These are phyloP conservation scores for Eutypella sp. DNA, from an alignment of 2,329 filamentous ascomycete genomes.

Conservation along the genomic window DNA sequence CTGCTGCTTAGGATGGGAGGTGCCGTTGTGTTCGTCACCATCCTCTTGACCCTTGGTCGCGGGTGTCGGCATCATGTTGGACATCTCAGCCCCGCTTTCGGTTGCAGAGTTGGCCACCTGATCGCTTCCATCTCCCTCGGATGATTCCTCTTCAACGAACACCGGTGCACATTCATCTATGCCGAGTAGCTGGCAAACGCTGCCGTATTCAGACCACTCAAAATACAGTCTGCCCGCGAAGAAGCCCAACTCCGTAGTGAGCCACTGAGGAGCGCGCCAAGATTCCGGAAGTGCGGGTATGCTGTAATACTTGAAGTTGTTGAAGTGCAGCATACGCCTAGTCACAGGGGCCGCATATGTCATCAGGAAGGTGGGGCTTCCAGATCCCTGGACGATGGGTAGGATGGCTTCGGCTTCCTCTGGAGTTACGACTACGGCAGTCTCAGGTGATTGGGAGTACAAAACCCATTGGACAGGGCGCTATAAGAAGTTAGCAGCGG, in stretches of 20 bases:
- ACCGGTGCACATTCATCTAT: constrained; percentile 13
- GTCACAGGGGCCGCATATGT: constrained; percentile 58
- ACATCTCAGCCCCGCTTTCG: constrained; percentile 2
- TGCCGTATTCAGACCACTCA: constrained; percentile 40
- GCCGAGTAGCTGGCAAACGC: constrained; percentile 29
- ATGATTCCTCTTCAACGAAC: constrained; percentile 11
- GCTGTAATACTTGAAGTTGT: constrained; percentile 45
- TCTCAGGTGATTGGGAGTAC: constrained; percentile 40
- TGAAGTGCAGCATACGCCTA: constrained; percentile 55
- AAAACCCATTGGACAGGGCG: constrained; percentile 57
- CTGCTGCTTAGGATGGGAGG: constrained; percentile 1
- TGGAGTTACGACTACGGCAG: constrained; percentile 52
- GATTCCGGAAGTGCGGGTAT: constrained; percentile 39
- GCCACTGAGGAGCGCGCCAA: constrained; percentile 44
- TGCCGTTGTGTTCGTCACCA: background rate
- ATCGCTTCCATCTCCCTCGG: constrained; percentile 10
- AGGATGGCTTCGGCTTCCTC: constrained; percentile 58
- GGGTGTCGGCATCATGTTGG: background rate
- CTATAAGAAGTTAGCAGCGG: constrained; percentile 20
- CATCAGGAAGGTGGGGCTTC: constrained; percentile 38
- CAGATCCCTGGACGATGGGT: constrained; percentile 30
- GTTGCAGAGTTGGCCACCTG: constrained; percentile 1
- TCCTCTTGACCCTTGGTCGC: constrained; percentile 4
- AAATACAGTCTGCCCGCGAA: constrained; percentile 59
- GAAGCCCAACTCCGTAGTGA: constrained; percentile 55